A percentile compares a stretch with the other conserved stretches of the same genome.
Evolutionary conservation across 192 early-diverging fungal genomes (phyloP).

Genomic region (Coemansia sp.): DNA sequence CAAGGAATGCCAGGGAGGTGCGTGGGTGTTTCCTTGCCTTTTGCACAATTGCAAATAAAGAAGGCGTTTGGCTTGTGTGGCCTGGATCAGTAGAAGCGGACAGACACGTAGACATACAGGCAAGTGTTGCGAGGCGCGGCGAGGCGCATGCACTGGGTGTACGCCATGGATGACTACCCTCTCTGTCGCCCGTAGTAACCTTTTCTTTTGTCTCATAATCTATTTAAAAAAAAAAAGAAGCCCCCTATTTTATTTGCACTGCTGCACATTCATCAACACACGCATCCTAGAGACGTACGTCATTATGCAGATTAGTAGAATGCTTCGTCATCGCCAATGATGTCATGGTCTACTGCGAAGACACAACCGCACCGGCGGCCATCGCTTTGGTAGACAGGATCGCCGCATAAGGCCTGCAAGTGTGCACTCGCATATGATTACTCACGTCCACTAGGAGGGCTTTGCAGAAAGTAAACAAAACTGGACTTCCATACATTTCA

Average conservation of each 20-base stretch:
- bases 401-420: background rate
- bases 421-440: background rate
- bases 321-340: slow-evolving; percentile 3
- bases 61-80: no score
- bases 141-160: background rate
- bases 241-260: background rate
- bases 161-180: no score
- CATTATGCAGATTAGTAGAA: slow-evolving; percentile 1
- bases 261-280: background rate
- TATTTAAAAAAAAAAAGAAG: background rate
- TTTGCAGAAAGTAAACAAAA: no score
- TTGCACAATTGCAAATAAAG: no score
- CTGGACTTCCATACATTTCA: no score
- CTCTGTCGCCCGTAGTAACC: background rate
- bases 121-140: background rate
- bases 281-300: background rate
- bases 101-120: background rate
- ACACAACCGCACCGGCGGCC: background rate
- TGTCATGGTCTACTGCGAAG: background rate
- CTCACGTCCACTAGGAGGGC: background rate
- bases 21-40: no score
- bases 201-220: background rate
- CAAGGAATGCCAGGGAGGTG: background rate
- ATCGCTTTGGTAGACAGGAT: background rate
- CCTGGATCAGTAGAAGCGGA: no score